These are phyloP conservation scores for Hypericum perforatum DNA, from an alignment of 345 rosid species.

Conservation along the genomic window DNA sequence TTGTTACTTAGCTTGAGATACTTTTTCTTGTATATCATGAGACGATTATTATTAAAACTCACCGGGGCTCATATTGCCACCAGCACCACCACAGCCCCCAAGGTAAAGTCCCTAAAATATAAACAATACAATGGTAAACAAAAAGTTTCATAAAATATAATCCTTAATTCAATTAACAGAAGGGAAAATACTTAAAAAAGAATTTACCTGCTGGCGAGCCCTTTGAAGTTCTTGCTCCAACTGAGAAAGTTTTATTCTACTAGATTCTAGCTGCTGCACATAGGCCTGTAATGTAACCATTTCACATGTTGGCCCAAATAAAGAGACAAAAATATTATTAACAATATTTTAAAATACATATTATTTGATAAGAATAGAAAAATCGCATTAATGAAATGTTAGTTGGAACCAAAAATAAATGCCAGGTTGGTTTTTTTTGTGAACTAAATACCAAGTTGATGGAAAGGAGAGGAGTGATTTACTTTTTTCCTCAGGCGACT, in stretches of 20 bases:
- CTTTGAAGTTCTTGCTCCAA: constrained; percentile 95
- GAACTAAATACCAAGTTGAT: not conserved
- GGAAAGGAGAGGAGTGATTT: not conserved
- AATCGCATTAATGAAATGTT: not conserved
- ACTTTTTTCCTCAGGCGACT: constrained; percentile 98
- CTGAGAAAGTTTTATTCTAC: constrained; percentile 81
- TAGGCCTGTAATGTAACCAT: constrained; percentile 46
- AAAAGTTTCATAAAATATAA: not conserved
- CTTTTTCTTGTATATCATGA: not conserved
- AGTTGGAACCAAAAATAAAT: not conserved
- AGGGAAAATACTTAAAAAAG: not conserved
- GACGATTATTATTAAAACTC: constrained; percentile 2
- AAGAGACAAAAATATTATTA: not conserved
- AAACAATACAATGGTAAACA: not conserved
- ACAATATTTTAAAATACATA: not conserved
- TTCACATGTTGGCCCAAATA: too few relatives aligned
- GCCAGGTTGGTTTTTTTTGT: too few relatives aligned
- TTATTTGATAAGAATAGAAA: constrained; percentile 1
- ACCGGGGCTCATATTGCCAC: constrained; percentile 81
- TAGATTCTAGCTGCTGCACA: constrained; percentile 91
- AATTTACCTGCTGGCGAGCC: constrained; percentile 78
- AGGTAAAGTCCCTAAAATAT: constrained; percentile 56
- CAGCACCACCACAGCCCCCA: constrained; percentile 68
- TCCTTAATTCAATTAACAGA: not conserved
- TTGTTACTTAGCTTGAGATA: too few relatives aligned